Evolutionary conservation across 2,329 filamentous ascomycete genomes (phyloP).

Genomic region (Amesomyces nigricolor): DNA sequence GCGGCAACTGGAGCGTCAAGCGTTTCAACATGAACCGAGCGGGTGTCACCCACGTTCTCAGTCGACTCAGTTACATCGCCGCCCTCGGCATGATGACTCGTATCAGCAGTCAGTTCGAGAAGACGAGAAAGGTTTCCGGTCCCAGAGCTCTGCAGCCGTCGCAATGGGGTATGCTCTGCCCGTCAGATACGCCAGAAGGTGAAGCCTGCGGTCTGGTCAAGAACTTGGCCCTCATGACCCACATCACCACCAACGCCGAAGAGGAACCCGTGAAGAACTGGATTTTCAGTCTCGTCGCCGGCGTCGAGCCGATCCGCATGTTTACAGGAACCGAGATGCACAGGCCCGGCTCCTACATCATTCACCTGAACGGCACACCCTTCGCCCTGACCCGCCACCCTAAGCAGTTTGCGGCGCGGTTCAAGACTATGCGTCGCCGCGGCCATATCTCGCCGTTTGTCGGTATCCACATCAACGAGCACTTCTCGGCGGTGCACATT

Average conservation of each 20-base stretch:
- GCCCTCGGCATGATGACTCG: conserved; percentile 99
- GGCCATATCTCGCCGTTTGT: conserved; percentile 94
- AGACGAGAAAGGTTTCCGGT: conserved; percentile 93
- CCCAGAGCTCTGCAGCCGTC: conserved; percentile 94
- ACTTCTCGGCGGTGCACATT: conserved; percentile 87
- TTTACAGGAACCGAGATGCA: conserved; percentile 80
- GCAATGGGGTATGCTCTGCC: conserved; percentile 96
- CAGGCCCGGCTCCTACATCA: conserved; percentile 73
- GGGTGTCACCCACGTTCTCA: conserved; percentile 93
- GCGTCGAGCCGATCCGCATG: conserved; percentile 68
- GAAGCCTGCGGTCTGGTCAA: conserved; percentile 97
- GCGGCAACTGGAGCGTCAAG: conserved; percentile 96
- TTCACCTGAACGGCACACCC: conserved; percentile 93
- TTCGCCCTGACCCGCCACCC: conserved; percentile 81
- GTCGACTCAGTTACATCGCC: conserved; percentile 90
- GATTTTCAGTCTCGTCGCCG: conserved; percentile 79
- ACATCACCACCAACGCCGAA: conserved; percentile 95
- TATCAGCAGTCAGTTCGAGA: conserved; percentile 97
- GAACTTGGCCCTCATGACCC: conserved; percentile 97
- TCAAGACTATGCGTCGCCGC: conserved; percentile 79
- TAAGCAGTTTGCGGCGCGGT: conserved; percentile 77
- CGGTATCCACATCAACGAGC: conserved; percentile 91
- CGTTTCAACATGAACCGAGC: conserved; percentile 98
- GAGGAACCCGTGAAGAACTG: conserved; percentile 84
- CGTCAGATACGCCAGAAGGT: conserved; percentile 95